Percentiles rank a stretch among this genome's conserved stretches.
Conservation (phyloP, 148 eudicot species). For the Tetragonia tetragonoides region DNA sequence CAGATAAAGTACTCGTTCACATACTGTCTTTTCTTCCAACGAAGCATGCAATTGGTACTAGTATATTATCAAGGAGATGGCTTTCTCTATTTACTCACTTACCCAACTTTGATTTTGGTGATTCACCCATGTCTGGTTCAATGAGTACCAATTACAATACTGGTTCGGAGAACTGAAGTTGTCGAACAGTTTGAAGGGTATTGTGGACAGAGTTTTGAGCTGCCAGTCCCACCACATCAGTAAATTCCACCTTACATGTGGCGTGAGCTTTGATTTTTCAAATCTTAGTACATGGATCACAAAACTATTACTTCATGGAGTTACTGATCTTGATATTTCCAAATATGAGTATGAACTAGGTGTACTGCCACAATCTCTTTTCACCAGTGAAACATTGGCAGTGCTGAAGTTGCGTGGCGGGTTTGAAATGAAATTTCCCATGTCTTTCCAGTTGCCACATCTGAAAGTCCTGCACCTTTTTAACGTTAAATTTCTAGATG, state of each 20-base stretch:
- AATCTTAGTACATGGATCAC: conserved; percentile 6
- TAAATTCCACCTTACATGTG: neutral
- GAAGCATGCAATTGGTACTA: neutral
- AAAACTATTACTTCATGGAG: neutral
- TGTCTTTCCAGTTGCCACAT: neutral
- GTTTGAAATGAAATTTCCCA: conserved; percentile 2
- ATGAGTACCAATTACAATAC: no score
- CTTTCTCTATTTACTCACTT: neutral
- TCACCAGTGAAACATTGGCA: conserved; percentile 1
- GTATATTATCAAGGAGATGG: neutral
- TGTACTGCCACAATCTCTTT: neutral
- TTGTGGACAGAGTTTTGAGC: conserved; percentile 10
- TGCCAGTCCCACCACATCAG: neutral
- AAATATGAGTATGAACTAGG: neutral
- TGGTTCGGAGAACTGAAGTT: neutral
- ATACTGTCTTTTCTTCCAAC: neutral
- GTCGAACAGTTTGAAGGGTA: conserved; percentile 1
- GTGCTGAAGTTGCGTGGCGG: conserved; percentile 1
- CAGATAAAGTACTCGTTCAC: neutral
- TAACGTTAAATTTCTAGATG: neutral
- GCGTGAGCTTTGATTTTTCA: neutral
- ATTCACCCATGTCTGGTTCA: neutral
- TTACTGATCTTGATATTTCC: neutral
- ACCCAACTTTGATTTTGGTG: neutral
- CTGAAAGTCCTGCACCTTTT: neutral